Base-by-base conservation (phyloP, 31 red algal genomes). In the Odonthalia washingtoniensis region DNA sequence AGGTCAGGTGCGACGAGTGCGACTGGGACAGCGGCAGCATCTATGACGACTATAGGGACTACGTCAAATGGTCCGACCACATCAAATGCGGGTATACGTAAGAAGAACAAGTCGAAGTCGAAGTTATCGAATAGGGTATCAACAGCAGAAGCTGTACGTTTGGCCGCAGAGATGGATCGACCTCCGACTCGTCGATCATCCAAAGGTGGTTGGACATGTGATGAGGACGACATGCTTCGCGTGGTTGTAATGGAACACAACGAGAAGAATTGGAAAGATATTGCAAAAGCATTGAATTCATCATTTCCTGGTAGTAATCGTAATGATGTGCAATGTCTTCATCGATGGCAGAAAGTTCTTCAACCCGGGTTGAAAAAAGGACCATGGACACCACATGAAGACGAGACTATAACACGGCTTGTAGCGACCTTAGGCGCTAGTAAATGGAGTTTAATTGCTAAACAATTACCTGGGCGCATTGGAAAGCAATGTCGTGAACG, bases 271-370 rank as follows among this genome's bases (percentile, higher is more conserved):
- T 96, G 94, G 97, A 93, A 93, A 80, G 83, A 91, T 30, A 98
- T 98, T 68, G 89, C 96, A 30, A 92, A 90, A 74, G 85, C 92
- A 2, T 70, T 98, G 46, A 88, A 89, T 74, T 78, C 78, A 18
- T 81, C 78, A 5, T 85, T 92, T 67, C 94, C 87, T 32, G 94
- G 88, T 26, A 87, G 93, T 49, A 87, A 61, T 27, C 42, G 95
- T 16, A 93, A 85, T 52, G 97, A 98, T 86, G 89, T 93, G 42
- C 97, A 98, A 83, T 98, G 97, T 70, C 53, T 98, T 30, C 97
- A 98, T 89, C 97, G 97, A 21, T 98, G 97, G 97, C 91, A 96
- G 42, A 98, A 95, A 75, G 97, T 98, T 3, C 60, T 98, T 18
- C 83, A 93, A 69, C 97, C 97, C 3, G 94, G 90, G 31, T 61